Percentiles rank a stretch among this genome's conserved stretches.
These are phyloP conservation scores for Sapria himalayana DNA, from an alignment of 345 rosid genomes.

Conservation along the genomic window DNA sequence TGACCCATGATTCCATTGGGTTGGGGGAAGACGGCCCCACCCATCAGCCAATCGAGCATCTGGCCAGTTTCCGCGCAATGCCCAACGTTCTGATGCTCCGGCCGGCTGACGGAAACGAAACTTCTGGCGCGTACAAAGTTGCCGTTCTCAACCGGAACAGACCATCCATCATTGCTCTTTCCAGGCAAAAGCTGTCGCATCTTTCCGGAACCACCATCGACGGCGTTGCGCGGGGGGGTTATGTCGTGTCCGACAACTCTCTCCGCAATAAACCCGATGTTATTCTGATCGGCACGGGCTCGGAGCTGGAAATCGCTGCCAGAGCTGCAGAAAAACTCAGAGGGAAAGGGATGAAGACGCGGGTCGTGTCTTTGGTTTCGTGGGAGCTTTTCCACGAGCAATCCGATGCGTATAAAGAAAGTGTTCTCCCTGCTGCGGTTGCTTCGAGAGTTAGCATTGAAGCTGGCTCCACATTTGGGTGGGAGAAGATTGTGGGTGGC, in stretches of 20 bases:
- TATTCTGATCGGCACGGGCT: constrained; percentile 88
- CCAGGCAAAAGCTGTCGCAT: constrained; percentile 81
- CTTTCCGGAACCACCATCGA: constrained; percentile 82
- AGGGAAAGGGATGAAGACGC: constrained; percentile 81
- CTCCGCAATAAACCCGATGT: constrained; percentile 78
- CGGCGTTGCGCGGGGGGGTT: constrained; percentile 85
- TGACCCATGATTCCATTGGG: constrained; percentile 99
- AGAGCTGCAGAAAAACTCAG: constrained; percentile 58
- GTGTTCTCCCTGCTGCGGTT: constrained; percentile 57
- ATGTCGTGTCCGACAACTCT: constrained; percentile 68
- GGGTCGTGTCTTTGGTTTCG: constrained; percentile 78
- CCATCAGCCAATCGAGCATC: constrained; percentile 92
- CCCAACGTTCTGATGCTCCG: constrained; percentile 92
- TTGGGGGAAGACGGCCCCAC: constrained; percentile 99
- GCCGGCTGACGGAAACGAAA: constrained; percentile 97
- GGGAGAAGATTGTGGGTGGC: constrained; percentile 53
- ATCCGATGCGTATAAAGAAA: constrained; percentile 65
- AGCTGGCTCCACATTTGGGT: constrained; percentile 83
- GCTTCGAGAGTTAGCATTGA: constrained; percentile 81
- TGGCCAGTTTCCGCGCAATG: constrained; percentile 99
- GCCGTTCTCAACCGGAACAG: constrained; percentile 60
- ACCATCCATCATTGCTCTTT: constrained; percentile 77
- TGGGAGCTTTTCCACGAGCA: constrained; percentile 86
- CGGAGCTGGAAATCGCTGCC: constrained; percentile 80
- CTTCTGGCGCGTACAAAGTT: constrained; percentile 85